Evolutionary conservation across 1,139 yeast genomes (phyloP).

Genomic region (Magnusiomyces magnusii): DNA sequence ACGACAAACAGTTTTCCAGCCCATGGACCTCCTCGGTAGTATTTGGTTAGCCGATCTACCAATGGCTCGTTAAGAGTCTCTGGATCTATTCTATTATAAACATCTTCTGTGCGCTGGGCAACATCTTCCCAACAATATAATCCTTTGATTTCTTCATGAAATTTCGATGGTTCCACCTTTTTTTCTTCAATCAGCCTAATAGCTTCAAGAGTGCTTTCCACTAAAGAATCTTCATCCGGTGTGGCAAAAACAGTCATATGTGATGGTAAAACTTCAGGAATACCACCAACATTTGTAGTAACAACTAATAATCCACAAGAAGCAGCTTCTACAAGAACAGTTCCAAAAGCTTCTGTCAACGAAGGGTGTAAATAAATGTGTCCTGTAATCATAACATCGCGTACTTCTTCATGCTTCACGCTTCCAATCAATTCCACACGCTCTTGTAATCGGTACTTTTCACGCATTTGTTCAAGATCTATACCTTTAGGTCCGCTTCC

Average conservation of each 20-base stretch:
- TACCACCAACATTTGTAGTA: conserved; percentile 95
- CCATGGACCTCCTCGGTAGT: conserved; percentile 70
- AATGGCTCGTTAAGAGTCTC: conserved; percentile 43
- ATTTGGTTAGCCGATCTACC: conserved; percentile 47
- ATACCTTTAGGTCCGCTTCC: conserved; percentile 97
- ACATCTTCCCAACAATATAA: conserved; percentile 96
- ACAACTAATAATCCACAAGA: conserved; percentile 92
- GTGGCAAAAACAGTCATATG: conserved; percentile 92
- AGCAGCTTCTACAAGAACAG: conserved; percentile 96
- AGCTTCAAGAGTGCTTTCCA: conserved; percentile 60
- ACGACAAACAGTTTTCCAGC: conserved; percentile 78
- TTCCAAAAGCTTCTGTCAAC: conserved; percentile 95
- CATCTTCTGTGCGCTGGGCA: conserved; percentile 76
- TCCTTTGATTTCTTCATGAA: conserved; percentile 66
- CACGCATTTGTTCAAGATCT: conserved; percentile 93
- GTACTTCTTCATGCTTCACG: conserved; percentile 84
- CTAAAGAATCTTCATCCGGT: conserved; percentile 76
- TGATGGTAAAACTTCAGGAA: conserved; percentile 89
- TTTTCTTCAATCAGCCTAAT: conserved; percentile 50
- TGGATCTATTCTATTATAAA: conserved; percentile 51
- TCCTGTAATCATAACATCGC: conserved; percentile 90
- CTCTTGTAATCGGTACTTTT: conserved; percentile 75
- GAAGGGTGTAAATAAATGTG: conserved; percentile 93
- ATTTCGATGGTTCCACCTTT: conserved; percentile 59
- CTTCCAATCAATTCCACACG: conserved; percentile 81